Base-by-base conservation (phyloP, 2,329 filamentous ascomycete genomes). In the Fonsecaea pedrosoi region DNA sequence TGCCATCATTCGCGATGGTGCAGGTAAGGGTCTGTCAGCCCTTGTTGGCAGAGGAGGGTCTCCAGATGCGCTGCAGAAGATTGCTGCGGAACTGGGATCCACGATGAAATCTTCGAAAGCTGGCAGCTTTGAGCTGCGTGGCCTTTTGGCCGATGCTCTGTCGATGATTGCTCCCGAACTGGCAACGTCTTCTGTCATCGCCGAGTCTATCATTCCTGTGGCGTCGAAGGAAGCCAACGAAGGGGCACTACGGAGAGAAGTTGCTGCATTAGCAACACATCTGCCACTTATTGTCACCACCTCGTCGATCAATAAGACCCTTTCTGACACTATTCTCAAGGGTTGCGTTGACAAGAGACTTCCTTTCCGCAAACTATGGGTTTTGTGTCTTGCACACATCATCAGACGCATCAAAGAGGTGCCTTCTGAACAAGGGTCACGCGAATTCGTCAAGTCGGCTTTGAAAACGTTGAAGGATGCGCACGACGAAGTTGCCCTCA, bases 151-250 rank as follows among this genome's bases (percentile, higher is more conserved):
- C 4, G 91, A 95, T 74, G 92, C 96, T 83, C 83, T 99, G 2
- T 82, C 86, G 58, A 82, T 84, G 6, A 79, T 94, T 35, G 84
- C 87, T 0, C 81, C 87, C 53, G 90, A 88, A 1, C 77, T 82
- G 10, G 78, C 84, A 2, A 83, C 90, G 45, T 90, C 91, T 0
- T 83, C 85, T 65, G 90, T 90, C 71, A 84, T 94, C 35, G 85
- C 88, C 1, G 81, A 84, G 58, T 87, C 86, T 6, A 83, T 98
- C 66, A 87, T 90, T 6, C 79, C 87, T 18, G 82, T 92, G 13
- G 89, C 91, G 18, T 80, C 86, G 6, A 97, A 97, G 75, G 95
- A 99, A 79, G 89, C 93, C 7, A 98, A 96, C 73, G 95, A 99
- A 77, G 81, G 85, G 40, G 94, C 94, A 50, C 82, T 97, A 32